Base-by-base conservation (phyloP, 805 yeast species). In the Hanseniaspora lindneri region DNA sequence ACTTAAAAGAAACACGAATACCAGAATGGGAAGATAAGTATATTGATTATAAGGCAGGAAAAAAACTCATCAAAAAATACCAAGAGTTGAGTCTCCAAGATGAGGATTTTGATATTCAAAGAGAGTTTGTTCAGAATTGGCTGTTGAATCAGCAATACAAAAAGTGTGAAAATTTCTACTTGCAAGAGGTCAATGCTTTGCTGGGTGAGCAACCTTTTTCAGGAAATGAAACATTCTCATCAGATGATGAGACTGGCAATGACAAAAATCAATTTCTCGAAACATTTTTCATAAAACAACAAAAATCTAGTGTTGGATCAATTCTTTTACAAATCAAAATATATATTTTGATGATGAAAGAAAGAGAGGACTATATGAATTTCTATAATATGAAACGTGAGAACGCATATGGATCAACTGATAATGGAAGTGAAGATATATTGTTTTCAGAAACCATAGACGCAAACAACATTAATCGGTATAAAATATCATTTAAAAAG, bases 11-110 rank as follows among this genome's bases (percentile, higher is more conserved):
- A 28, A 77, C 78, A n/a, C 68, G 72, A 13, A 82, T 83, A 49
- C 95, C 96, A 4, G 94, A 83, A 58, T 88, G 96, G 96, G 78
- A 76, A 58, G 80, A 77, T 47, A 79, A 79, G 58, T 88, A 88
- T 59, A 70, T 88, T 29, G 82, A 84, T 58, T 81, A 81, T 60
- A 77, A 78, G 55, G 60, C 63, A 39, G 70, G 75, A 28, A 69
- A 67, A 56, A 66, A 65, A 55, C 63, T 59, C 53, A 57, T 70
- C 44, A 68, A 56, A 9, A 64, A 65, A 16, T 42, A 37, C 21
- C 30, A 25, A 11, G n/a, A 32, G 4, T 25, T 17, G 6, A 8
- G 19, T 8, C 29, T 13, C 14, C 47, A 52, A n/a, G 43, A 41
- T 7, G 37, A 50, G 25, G 54, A 55, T 32, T 30, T 37, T 14